Percentiles rank a stretch among this genome's conserved stretches.
phyloP scores from a whole-genome alignment of 805 yeast genomes.

The Phaffomyces opuntiae region DNA sequence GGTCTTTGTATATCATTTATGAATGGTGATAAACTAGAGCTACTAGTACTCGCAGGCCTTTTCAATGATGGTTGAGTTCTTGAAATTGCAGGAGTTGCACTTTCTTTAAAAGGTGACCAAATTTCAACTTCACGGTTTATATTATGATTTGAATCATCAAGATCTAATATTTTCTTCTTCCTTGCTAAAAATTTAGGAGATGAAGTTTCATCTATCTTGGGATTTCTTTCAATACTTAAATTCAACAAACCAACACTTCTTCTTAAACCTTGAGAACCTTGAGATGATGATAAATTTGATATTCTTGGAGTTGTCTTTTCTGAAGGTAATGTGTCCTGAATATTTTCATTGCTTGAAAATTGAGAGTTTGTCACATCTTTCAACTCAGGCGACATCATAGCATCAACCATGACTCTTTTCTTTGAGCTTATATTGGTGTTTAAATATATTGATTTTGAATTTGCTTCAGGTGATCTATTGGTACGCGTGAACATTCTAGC shows the following conservation, averaged over 20 bases:
- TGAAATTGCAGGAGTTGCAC: slow-evolving; percentile 16
- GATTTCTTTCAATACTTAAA: slow-evolving; percentile 37
- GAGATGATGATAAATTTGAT: slow-evolving; percentile 18
- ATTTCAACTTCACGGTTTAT: slow-evolving; percentile 21
- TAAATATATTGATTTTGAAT: not conserved
- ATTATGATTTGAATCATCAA: slow-evolving; percentile 15
- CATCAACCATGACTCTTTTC: slow-evolving; percentile 21
- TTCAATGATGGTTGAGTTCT: slow-evolving; percentile 12
- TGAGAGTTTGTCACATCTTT: slow-evolving; percentile 12
- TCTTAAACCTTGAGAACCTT: slow-evolving; percentile 31
- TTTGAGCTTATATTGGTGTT: slow-evolving; percentile 7
- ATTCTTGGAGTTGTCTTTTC: slow-evolving; percentile 20
- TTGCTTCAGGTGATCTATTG: slow-evolving; percentile 6
- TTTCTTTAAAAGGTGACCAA: slow-evolving; percentile 26
- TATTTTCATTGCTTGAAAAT: slow-evolving; percentile 6
- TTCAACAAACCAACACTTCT: slow-evolving; percentile 49
- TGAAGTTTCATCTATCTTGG: slow-evolving; percentile 11
- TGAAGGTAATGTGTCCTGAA: not conserved
- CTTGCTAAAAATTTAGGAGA: slow-evolving; percentile 19
- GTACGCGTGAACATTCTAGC: slow-evolving; percentile 12
- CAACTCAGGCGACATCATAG: slow-evolving; percentile 22
- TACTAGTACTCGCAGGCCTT: slow-evolving; percentile 24
- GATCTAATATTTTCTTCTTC: slow-evolving; percentile 16
- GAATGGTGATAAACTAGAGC: slow-evolving; percentile 21
- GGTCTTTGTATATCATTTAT: slow-evolving; percentile 22